Percentiles rank a stretch among this genome's conserved stretches.
Conservation (phyloP, 176 grass and related monocot genomes). For the Aegilops speltoides region DNA sequence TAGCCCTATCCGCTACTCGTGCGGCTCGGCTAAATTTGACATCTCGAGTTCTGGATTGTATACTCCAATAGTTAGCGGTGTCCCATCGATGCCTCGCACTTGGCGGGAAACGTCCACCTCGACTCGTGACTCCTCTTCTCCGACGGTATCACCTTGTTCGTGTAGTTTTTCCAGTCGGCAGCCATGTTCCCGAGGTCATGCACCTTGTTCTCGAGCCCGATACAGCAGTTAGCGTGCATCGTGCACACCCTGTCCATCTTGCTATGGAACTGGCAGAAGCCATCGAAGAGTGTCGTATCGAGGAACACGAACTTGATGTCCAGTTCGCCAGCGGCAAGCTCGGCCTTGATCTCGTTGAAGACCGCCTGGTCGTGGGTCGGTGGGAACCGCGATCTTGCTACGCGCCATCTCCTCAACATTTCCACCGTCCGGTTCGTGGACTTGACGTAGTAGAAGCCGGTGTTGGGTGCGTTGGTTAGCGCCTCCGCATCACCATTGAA, state of each 20-base stretch:
- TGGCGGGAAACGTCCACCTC: constrained; percentile 1
- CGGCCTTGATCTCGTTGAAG: constrained; percentile 43
- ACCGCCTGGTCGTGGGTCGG: constrained; percentile 34
- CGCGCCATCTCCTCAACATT: constrained; percentile 40
- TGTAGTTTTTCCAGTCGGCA: constrained; percentile 53
- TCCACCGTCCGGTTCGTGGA: constrained; percentile 26
- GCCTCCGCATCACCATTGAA: constrained; percentile 18
- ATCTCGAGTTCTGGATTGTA: too few relatives aligned
- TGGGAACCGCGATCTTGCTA: constrained; percentile 22
- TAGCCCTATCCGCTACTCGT: too few relatives aligned
- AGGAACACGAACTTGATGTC: constrained; percentile 40
- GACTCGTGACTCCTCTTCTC: not conserved
- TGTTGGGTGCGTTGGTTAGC: constrained; percentile 35
- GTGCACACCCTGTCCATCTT: constrained; percentile 38
- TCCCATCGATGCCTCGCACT: not conserved
- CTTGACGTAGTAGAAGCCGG: constrained; percentile 49
- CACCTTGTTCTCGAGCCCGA: constrained; percentile 44
- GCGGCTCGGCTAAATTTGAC: too few relatives aligned
- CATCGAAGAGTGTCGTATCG: constrained; percentile 34
- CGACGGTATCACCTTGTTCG: not conserved
- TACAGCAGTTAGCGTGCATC: constrained; percentile 58
- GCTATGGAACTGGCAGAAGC: constrained; percentile 43
- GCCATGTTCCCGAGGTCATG: constrained; percentile 31
- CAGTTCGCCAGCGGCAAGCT: not conserved
- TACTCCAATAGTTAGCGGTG: not conserved